Evolutionary conservation across 345 rosid genomes (phyloP), one percentile per base, ranked within the genome.

Genomic region (Clarkia xantiana): DNA sequence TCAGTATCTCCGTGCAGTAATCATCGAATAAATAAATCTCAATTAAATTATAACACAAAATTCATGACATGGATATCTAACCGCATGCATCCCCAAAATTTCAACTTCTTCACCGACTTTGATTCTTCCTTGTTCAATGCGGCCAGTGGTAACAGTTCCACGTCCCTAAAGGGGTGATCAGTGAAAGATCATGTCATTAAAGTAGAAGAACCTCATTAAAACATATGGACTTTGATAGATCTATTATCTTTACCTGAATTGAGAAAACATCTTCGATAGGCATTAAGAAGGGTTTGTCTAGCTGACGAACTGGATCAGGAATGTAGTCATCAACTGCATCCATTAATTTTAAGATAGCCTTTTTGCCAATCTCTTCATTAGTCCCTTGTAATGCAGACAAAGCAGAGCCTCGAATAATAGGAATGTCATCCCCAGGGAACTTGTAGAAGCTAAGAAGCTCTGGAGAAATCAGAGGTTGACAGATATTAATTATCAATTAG

Each of bases 101-200:
- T 91, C 98, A 71, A 91, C 96, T 79, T 91, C 98, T 58, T 91
- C 98, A 19, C 98, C 98, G 61, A 91, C 98, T 78, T 91, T 91
- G 36, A 91, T 76, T 53, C 61, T 67, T 34, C 98, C 98, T 63
- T 86, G 96, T 62, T 91, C 96, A 42, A 91, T 74, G 63, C 95
- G 98, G 23, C 98, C 98, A 10, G 96, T 91, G 23, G 98, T 85
- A 78, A 91, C 98, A 53, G 98, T 91, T 69, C 96, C 98, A 68
- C 98, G 96, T 20, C 98, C 98, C 98, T 91, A 59, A 52, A 51
- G 57, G 47, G 40, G 25, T n/a, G 40, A 49, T 25, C 19, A 49
- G 34, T 23, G 14, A 49, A 29, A 29, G 36, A 29, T 7, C 36
- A 29, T 29, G 36, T 29, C 36, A 29, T 29, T 29, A 29, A 29